Evolutionary conservation across 2,329 filamentous ascomycete species (phyloP), one percentile per base, ranked within the genome.

Genomic region (Tympanopsis confertula): DNA sequence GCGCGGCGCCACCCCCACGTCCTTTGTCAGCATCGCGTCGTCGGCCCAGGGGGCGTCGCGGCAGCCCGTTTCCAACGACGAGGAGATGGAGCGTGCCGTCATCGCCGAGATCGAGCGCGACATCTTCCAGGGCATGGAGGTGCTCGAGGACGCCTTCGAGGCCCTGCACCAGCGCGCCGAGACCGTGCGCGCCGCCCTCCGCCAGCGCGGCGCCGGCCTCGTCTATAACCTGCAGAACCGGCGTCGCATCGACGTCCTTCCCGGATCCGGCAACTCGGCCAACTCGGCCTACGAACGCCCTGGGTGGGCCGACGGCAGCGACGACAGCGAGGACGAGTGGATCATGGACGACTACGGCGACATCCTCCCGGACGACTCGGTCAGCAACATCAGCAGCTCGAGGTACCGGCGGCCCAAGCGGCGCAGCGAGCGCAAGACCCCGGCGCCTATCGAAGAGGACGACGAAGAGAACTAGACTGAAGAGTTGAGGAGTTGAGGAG

Each of bases 41-140:
- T 38, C 52, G 65, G 17, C 10, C 30, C 15, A 33, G 30, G 7
- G 10, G 17, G 30, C 30, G 10, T 7, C 17, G 17, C 30, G 15
- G 15, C 30, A 53, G 47, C 49, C 51, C 39, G 44, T 53, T 49
- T 46, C 57, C 57, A 20, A 51, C 40, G 76, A 81, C 47, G 76
- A 81, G 52, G 76, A 81, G 41, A 77, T 69, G 4, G 76, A 81
- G 49, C 76, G 80, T 38, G 71, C 72, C 2, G 72, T 74, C 0
- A 61, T 80, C 1, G 74, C 74, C 1, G 76, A 80, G 52, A 66
- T 80, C 19, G 76, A 81, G 50, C 66, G 75, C 4, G 74, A 79
- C 43, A 78, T 81, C 39, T 80, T 74, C 54, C 63, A 68, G 13
- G 71, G 74, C 39, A 81, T 81, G 76, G 76, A 81, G 55, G 71